Conservation (phyloP, 2,329 filamentous ascomycete genomes). For the Coniochaeta prunicola region DNA sequence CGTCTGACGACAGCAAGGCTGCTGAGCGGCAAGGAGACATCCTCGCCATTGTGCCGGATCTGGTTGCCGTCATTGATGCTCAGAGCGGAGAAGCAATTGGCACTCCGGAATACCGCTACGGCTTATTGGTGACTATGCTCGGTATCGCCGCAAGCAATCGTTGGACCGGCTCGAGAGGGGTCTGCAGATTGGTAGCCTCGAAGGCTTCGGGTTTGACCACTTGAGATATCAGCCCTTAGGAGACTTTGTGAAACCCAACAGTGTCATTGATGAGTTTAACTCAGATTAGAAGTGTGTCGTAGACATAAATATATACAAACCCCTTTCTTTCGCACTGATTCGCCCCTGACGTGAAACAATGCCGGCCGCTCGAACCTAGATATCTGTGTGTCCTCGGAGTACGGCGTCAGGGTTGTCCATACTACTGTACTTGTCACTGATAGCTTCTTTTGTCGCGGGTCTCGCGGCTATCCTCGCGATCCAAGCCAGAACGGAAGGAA, state of each 20-base stretch:
- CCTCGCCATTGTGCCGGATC: constrained; percentile 47
- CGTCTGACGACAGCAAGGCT: constrained; percentile 17
- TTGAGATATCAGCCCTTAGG: constrained; percentile 40
- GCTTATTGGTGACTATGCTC: constrained; percentile 40
- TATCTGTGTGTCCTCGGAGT: no score
- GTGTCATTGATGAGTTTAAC: constrained; percentile 45
- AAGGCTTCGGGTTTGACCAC: constrained; percentile 39
- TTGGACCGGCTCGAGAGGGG: constrained; percentile 37
- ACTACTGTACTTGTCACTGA: not conserved
- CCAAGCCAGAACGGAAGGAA: not conserved
- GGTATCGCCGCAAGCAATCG: constrained; percentile 36
- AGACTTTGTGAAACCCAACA: constrained; percentile 38
- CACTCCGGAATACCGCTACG: constrained; percentile 49
- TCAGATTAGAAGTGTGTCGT: not conserved
- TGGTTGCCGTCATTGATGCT: constrained; percentile 48
- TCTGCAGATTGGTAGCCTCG: constrained; percentile 41
- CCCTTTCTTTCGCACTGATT: no score
- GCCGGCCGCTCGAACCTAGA: no score
- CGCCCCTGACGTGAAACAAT: no score
- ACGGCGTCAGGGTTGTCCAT: not conserved
- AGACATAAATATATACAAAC: no score
- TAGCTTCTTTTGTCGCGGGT: not conserved
- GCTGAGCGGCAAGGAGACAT: constrained; percentile 34
- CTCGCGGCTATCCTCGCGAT: not conserved
- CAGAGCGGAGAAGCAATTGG: constrained; percentile 50